Evolutionary conservation across 1,284 basidiomycete species (phyloP), one percentile per base, ranked within the genome.

Genomic region (Microbotryum scabiosae): DNA sequence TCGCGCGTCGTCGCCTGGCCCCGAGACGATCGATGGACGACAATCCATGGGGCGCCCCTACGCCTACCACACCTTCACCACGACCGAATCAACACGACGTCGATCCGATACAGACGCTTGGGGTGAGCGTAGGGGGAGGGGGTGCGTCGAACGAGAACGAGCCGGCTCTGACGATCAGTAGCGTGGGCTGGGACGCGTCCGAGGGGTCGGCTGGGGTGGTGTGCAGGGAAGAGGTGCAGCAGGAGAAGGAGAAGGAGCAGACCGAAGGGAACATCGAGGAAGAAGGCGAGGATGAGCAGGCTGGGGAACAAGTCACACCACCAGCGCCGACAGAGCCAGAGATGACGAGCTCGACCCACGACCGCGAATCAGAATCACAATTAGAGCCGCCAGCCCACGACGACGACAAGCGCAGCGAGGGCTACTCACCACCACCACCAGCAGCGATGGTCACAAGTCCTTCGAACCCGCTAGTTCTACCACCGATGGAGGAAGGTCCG

Each of bases 11-110:
- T 5, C 12, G 36, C 36, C 18, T 12, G 47, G 18, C 20, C 16
- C 16, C 47, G 23, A 49, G 9, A 49, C 18, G 12, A 57, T 57
- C 18, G 12, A 57, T 57, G 56, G 56, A 57, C 50, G 56, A 57
- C 41, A 57, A 57, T 23, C 56, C 56, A 3, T 57, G 56, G 56
- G 56, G 56, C 28, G 26, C 43, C 3, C 43, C 41, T 8, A 10
- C 25, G 30, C 28, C 47, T 10, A 50, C 56, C 12, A 36, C 56
- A 30, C 47, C 21, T 43, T 14, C 56, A 8, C 18, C 25, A 4
- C 49, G 48, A 14, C 28, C 49, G 23, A 6, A n/a, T 26, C 9
- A 9, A 20, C 9, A 18, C 16, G 14, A 26, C n/a, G 36, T 50
- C 5, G 28, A 30, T 3, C 18, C 25, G 18, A 30, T 10, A 16